phyloP scores from a whole-genome alignment of 1,284 basidiomycete species.

The Ustilago loliicola region DNA sequence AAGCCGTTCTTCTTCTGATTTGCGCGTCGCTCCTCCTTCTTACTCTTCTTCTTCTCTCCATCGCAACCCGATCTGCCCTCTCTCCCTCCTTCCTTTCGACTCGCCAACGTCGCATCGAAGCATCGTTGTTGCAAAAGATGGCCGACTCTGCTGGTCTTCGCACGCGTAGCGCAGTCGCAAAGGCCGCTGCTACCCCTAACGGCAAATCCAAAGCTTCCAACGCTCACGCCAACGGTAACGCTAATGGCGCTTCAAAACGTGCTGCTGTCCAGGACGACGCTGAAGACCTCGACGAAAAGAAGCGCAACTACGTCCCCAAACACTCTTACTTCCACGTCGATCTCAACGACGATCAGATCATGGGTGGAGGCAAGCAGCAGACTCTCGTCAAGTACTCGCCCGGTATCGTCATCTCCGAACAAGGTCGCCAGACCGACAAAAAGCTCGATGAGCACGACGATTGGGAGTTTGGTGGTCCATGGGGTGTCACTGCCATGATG shows the following conservation, averaged over 20 bases:
- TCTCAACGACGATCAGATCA: constrained; percentile 66
- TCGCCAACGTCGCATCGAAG: background rate
- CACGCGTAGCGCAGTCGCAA: constrained; percentile 43
- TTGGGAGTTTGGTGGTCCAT: constrained; percentile 91
- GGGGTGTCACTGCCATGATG: constrained; percentile 94
- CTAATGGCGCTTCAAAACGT: constrained; percentile 21
- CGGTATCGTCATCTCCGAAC: constrained; percentile 68
- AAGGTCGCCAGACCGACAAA: constrained; percentile 66
- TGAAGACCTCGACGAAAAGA: constrained; percentile 30
- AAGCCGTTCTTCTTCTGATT: no score
- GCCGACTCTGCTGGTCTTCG: constrained; percentile 53
- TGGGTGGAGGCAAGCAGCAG: constrained; percentile 65
- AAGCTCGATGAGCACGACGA: constrained; percentile 67
- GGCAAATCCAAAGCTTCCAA: constrained; percentile 33
- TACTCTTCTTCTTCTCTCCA: background rate
- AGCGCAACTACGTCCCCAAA: constrained; percentile 49
- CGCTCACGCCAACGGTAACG: constrained; percentile 11
- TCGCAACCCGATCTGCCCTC: constrained; percentile 2
- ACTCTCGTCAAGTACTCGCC: constrained; percentile 62
- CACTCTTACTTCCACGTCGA: constrained; percentile 64
- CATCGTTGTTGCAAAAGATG: constrained; percentile 18
- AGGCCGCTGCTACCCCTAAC: constrained; percentile 36
- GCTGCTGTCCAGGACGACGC: constrained; percentile 39
- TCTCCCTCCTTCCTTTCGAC: background rate
- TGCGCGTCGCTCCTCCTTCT: background rate